phyloP scores from a whole-genome alignment of 352 stramenopile species.

The Plasmopara viticola region DNA sequence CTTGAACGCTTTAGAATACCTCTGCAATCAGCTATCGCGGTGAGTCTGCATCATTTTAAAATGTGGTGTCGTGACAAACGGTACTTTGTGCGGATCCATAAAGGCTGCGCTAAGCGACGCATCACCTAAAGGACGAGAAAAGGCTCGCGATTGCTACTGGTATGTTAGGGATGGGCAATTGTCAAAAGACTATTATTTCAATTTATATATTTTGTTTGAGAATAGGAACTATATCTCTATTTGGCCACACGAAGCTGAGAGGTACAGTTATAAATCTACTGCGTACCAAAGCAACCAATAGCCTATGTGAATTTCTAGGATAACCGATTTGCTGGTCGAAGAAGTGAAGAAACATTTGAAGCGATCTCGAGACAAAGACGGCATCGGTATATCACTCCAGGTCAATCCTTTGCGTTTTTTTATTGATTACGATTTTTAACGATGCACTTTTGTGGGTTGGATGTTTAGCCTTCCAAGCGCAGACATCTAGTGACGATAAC shows the following conservation, averaged over 20 bases:
- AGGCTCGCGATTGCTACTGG: constrained; percentile 57
- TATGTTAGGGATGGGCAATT: constrained; percentile 6
- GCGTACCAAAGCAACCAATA: background rate
- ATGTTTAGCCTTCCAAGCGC: constrained; percentile 32
- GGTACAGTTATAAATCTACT: constrained; percentile 13
- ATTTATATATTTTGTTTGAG: background rate
- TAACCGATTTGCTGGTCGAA: constrained; percentile 38
- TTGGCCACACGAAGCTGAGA: constrained; percentile 41
- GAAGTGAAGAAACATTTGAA: constrained; percentile 67
- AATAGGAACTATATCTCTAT: constrained; percentile 42
- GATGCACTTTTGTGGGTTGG: background rate
- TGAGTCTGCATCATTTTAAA: constrained; percentile 9
- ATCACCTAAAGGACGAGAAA: constrained; percentile 50
- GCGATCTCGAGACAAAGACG: constrained; percentile 30
- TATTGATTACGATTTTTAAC: background rate
- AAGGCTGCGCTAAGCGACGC: constrained; percentile 44
- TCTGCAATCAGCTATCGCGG: constrained; percentile 34
- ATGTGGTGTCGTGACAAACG: too few species aligned
- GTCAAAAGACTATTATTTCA: background rate
- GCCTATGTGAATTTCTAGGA: constrained; percentile 9
- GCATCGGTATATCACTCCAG: constrained; percentile 23
- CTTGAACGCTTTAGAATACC: constrained; percentile 40
- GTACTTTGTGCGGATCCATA: background rate
- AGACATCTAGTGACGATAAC: constrained; percentile 57
- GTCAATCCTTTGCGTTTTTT: constrained; percentile 12